Evolutionary conservation across 352 stramenopile genomes (phyloP).

Genomic region (Phytophthora fragariaefolia): DNA sequence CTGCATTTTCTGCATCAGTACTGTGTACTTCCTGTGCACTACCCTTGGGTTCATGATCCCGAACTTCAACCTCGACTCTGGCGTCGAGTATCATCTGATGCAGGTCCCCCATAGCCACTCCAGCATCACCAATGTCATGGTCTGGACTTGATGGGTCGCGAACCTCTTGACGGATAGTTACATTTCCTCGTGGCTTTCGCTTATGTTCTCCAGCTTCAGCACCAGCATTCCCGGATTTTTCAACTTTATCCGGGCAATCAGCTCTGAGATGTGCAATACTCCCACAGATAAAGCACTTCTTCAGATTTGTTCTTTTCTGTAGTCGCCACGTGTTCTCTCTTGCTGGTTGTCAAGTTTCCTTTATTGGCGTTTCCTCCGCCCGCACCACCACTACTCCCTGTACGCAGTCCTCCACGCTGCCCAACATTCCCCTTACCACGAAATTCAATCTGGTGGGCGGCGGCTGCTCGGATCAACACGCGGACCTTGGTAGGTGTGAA

Average conservation of each 20-base stretch:
- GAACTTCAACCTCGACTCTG: not conserved
- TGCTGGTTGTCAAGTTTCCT: not conserved
- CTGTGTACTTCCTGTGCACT: not conserved
- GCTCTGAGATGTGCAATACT: not conserved
- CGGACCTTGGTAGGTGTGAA: not conserved
- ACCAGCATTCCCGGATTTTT: not conserved
- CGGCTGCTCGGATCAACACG: not conserved
- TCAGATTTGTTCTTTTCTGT: not conserved
- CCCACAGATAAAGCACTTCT: not conserved
- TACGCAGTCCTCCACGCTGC: not conserved
- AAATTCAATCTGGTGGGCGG: not conserved
- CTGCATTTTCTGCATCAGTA: not conserved
- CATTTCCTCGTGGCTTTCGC: not conserved
- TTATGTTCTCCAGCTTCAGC: not conserved
- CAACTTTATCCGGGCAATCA: not conserved
- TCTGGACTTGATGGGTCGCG: not conserved
- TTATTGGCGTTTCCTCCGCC: not conserved
- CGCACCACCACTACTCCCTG: not conserved
- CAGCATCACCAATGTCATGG: not conserved
- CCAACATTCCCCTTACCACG: not conserved
- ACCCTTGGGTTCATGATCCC: not conserved
- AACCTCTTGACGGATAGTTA: not conserved
- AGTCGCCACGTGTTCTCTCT: not conserved
- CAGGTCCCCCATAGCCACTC: not conserved
- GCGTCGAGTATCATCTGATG: not conserved